Evolutionary conservation across 345 rosid genomes (phyloP).

Genomic region (Corchorus olitorius): DNA sequence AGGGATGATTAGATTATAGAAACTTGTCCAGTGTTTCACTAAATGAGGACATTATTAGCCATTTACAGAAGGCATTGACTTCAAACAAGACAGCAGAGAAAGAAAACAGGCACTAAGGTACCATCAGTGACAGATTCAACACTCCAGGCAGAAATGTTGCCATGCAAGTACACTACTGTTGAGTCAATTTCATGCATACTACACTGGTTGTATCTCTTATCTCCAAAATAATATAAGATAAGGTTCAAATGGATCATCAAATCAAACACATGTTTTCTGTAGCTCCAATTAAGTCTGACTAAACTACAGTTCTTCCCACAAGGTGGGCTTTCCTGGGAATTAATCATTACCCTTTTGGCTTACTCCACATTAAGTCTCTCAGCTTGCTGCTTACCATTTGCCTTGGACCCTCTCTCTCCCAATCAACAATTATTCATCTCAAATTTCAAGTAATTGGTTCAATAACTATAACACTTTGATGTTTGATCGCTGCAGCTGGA

Average conservation of each 20-base stretch:
- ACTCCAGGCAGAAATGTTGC: background rate
- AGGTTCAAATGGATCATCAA: background rate
- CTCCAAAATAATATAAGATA: background rate
- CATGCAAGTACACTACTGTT: background rate
- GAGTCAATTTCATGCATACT: background rate
- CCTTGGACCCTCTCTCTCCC: background rate
- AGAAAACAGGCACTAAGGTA: too few relatives aligned
- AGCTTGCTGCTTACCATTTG: too few relatives aligned
- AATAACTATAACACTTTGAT: background rate
- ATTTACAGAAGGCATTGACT: background rate
- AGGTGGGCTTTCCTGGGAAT: background rate
- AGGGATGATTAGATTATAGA: background rate
- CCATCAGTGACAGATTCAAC: background rate
- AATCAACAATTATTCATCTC: background rate
- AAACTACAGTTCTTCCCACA: slow-evolving; percentile 14
- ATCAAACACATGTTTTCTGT: background rate
- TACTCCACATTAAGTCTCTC: background rate
- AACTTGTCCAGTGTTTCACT: background rate
- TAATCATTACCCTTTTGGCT: background rate
- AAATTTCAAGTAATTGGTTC: background rate
- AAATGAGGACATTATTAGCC: background rate
- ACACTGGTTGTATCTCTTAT: background rate
- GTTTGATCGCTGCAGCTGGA: background rate
- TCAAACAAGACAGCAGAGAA: background rate
- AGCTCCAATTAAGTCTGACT: slow-evolving; percentile 7